phyloP scores from a whole-genome alignment of 116 monocot genomes.

The Iris pallida region DNA sequence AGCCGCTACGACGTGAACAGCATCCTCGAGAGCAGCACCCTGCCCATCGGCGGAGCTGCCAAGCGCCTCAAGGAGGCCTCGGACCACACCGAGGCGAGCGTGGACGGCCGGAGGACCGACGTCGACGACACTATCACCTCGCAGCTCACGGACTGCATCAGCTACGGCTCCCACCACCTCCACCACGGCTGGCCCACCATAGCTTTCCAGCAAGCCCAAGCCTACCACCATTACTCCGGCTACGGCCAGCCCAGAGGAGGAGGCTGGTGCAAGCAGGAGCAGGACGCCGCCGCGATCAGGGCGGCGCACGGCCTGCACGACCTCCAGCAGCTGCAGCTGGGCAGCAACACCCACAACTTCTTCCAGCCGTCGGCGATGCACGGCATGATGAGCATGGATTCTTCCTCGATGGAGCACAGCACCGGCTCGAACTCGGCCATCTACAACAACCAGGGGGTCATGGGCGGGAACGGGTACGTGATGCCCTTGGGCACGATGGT shows the following conservation, averaged over 20 bases:
- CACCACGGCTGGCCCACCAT: slow-evolving; percentile 67
- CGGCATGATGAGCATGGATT: neutral
- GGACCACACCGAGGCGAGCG: neutral
- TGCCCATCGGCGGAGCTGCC: slow-evolving; percentile 43
- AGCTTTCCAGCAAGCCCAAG: slow-evolving; percentile 55
- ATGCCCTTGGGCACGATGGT: slow-evolving; percentile 39
- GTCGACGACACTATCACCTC: slow-evolving; percentile 6
- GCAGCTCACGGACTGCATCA: slow-evolving; percentile 13
- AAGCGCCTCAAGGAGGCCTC: slow-evolving; percentile 46
- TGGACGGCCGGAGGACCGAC: slow-evolving; percentile 8
- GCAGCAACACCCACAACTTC: slow-evolving; percentile 47
- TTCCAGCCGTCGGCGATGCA: slow-evolving; percentile 45
- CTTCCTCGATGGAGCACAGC: neutral
- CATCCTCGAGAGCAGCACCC: slow-evolving; percentile 59
- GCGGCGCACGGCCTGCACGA: slow-evolving; percentile 51
- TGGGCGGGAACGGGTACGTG: slow-evolving; percentile 13
- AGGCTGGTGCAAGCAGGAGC: slow-evolving; percentile 83
- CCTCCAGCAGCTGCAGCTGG: slow-evolving; percentile 32
- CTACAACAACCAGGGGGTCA: neutral
- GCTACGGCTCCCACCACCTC: slow-evolving; percentile 1
- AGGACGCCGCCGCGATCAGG: slow-evolving; percentile 22
- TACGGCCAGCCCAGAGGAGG: slow-evolving; percentile 9
- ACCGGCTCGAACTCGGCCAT: neutral
- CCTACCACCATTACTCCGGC: neutral
- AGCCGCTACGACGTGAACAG: slow-evolving; percentile 71